These are phyloP conservation scores for Mycotypha africana DNA, from an alignment of 371 early-diverging fungal genomes.

Conservation along the genomic window DNA sequence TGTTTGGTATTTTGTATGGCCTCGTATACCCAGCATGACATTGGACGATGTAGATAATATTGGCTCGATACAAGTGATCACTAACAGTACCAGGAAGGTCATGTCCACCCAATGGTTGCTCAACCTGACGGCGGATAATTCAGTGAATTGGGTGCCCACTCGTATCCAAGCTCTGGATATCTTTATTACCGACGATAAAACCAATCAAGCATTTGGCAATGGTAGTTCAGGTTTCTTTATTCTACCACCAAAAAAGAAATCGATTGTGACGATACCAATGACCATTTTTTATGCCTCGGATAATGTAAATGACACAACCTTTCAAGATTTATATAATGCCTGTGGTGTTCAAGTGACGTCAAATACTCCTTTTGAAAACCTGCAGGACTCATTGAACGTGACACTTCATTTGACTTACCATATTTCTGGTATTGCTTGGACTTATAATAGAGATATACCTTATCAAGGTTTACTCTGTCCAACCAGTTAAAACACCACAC, in stretches of 20 bases:
- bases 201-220: slow-evolving; percentile 9
- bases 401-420: slow-evolving; percentile 21
- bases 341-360: slow-evolving; percentile 23
- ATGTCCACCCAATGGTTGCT: slow-evolving; percentile 19
- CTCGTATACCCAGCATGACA: slow-evolving; percentile 19
- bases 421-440: slow-evolving; percentile 35
- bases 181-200: slow-evolving; percentile 12
- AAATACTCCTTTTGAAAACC: slow-evolving; percentile 10
- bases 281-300: slow-evolving; percentile 16
- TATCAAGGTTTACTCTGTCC: slow-evolving; percentile 16
- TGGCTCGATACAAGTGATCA: slow-evolving; percentile 7
- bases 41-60: slow-evolving; percentile 15
- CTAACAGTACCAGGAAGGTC: slow-evolving; percentile 12
- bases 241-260: slow-evolving; percentile 4
- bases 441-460: slow-evolving; percentile 13
- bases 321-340: slow-evolving; percentile 29
- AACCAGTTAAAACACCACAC: slow-evolving; percentile 4
- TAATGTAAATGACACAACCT: slow-evolving; percentile 23
- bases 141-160: slow-evolving; percentile 28
- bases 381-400: slow-evolving; percentile 19
- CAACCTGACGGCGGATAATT: slow-evolving; percentile 23
- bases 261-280: slow-evolving; percentile 6
- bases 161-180: slow-evolving; percentile 14
- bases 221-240: slow-evolving; percentile 4
- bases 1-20: slow-evolving; percentile 35